phyloP scores from a whole-genome alignment of 2,329 filamentous ascomycete genomes.

The Trichoderma harzianum region DNA sequence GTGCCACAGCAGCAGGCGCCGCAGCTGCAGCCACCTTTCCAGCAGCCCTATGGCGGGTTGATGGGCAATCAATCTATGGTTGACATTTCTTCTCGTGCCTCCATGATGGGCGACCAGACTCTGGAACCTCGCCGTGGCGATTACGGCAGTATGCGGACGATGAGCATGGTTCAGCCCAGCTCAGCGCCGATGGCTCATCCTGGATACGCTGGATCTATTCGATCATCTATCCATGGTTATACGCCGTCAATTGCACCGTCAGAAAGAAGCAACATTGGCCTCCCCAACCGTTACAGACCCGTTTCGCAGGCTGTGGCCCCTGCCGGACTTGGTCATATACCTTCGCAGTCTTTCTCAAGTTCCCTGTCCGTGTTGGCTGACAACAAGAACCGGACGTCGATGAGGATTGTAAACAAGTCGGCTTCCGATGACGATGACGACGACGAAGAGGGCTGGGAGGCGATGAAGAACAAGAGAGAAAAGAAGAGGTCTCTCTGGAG shows the following conservation, averaged over 20 bases:
- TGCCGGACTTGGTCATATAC: slow-evolving; percentile 35
- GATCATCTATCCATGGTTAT: slow-evolving; percentile 56
- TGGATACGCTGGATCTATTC: slow-evolving; percentile 31
- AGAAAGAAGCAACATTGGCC: slow-evolving; percentile 88
- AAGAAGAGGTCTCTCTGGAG: slow-evolving; percentile 66
- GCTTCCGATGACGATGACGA: slow-evolving; percentile 54
- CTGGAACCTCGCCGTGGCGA: slow-evolving; percentile 45
- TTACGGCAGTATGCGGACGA: slow-evolving; percentile 56
- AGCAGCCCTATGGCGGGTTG: slow-evolving; percentile 28
- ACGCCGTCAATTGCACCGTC: slow-evolving; percentile 90
- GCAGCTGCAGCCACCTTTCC: slow-evolving; percentile 24
- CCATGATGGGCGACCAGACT: slow-evolving; percentile 46
- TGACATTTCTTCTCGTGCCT: slow-evolving; percentile 43
- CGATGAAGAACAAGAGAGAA: slow-evolving; percentile 66
- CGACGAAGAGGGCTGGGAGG: slow-evolving; percentile 66
- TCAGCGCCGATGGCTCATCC: slow-evolving; percentile 54
- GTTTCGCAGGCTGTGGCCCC: slow-evolving; percentile 61
- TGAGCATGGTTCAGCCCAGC: slow-evolving; percentile 79
- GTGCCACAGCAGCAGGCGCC: slow-evolving; percentile 26
- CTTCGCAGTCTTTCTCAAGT: slow-evolving; percentile 34
- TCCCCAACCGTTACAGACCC: slow-evolving; percentile 85
- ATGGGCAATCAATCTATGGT: slow-evolving; percentile 41
- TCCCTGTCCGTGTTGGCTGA: slow-evolving; percentile 32
- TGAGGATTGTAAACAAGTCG: slow-evolving; percentile 40
- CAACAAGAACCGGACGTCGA: slow-evolving; percentile 31